Evolutionary conservation across 305 asterid genomes (phyloP).

Genomic region (Fraxinus baroniana): DNA sequence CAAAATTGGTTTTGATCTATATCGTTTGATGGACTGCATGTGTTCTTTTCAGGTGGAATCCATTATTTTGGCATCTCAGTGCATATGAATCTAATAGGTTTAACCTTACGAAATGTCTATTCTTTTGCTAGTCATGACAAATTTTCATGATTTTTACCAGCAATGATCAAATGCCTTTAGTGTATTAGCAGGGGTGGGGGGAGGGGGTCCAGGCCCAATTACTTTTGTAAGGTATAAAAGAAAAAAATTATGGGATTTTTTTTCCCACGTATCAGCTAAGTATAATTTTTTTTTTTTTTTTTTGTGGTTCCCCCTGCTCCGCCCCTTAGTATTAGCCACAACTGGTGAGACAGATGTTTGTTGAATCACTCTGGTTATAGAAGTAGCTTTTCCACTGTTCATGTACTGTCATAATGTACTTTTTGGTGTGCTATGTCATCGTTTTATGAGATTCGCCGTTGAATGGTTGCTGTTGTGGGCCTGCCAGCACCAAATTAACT

Average conservation of each 20-base stretch:
- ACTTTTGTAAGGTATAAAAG: not conserved
- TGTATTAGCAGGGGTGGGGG: not conserved
- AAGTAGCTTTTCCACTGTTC: not conserved
- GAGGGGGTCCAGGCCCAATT: not conserved
- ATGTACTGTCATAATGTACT: not conserved
- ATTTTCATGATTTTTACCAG: not conserved
- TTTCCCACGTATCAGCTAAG: not conserved
- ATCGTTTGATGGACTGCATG: not conserved
- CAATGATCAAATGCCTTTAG: not conserved
- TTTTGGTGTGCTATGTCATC: conserved; percentile 9
- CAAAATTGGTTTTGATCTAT: not conserved
- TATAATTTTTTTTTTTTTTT: too few relatives aligned
- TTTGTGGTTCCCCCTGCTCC: too few relatives aligned
- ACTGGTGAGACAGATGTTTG: conserved; percentile 3
- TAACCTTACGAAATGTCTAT: not conserved
- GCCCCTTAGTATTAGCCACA: not conserved
- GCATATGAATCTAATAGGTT: conserved; percentile 10
- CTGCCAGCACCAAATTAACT: not conserved
- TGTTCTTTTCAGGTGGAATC: not conserved
- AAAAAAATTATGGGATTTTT: too few relatives aligned
- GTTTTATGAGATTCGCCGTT: conserved; percentile 9
- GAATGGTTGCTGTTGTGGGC: not conserved
- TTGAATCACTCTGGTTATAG: conserved; percentile 1
- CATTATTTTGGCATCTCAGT: not conserved
- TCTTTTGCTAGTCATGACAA: conserved; percentile 3